Evolutionary conservation across 2,329 filamentous ascomycete species (phyloP).

Genomic region (Neopestalotiopsis clavispora): DNA sequence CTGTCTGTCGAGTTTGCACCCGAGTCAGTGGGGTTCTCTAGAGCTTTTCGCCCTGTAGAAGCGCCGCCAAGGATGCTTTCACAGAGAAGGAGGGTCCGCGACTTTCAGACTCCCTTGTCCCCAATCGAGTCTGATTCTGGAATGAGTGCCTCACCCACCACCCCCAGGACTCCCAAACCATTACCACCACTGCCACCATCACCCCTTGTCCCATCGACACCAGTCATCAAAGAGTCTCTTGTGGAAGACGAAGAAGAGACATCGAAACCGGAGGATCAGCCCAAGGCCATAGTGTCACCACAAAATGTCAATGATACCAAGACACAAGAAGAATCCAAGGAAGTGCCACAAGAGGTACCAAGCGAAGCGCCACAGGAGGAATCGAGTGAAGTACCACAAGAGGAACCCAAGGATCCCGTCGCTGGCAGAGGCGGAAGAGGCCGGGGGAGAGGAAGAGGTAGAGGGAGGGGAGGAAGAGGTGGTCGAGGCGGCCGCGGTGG

Average conservation of each 20-base stretch:
- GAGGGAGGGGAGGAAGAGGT: background rate
- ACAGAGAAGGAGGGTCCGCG: background rate
- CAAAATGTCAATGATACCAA: too few species aligned
- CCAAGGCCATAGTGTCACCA: background rate
- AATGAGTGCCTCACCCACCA: slow-evolving; percentile 4
- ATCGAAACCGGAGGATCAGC: background rate
- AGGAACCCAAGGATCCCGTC: background rate
- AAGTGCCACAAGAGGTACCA: background rate
- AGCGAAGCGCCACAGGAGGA: background rate
- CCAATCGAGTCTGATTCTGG: slow-evolving; percentile 6
- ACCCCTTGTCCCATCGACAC: background rate
- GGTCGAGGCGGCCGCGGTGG: background rate
- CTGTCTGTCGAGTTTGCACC: slow-evolving; percentile 14
- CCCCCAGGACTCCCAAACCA: background rate
- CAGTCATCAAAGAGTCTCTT: slow-evolving; percentile 2
- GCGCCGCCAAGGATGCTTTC: background rate
- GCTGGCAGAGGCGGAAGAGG: slow-evolving; percentile 3
- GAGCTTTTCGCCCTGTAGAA: background rate
- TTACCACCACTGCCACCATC: background rate
- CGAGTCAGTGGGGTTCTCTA: slow-evolving; percentile 3
- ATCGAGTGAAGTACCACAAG: background rate
- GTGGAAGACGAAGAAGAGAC: background rate
- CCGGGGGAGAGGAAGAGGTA: background rate
- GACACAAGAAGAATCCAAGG: background rate
- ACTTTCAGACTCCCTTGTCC: background rate